Conservation (phyloP, 495 filamentous ascomycete species). For the Aspergillus bertholletiae region DNA sequence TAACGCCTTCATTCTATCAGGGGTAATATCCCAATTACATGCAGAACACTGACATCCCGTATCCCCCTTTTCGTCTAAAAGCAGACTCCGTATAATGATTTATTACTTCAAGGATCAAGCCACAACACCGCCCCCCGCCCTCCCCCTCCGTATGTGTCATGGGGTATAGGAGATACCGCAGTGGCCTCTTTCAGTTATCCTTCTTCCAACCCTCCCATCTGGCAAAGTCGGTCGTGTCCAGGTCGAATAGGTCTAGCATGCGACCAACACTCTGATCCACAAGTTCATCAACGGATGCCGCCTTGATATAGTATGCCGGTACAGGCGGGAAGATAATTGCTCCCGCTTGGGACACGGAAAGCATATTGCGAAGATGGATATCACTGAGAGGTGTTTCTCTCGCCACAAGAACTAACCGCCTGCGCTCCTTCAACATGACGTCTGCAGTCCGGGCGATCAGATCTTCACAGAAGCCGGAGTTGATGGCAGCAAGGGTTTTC, state of each 20-base stretch:
- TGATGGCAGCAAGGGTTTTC: constrained; percentile 36
- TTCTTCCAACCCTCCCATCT: constrained; percentile 41
- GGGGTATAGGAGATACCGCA: too few relatives aligned
- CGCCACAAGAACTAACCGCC: constrained; percentile 36
- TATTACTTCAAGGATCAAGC: too few relatives aligned
- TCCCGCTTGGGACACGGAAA: constrained; percentile 30
- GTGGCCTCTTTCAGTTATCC: neutral
- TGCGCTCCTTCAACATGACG: constrained; percentile 44
- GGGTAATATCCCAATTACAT: too few relatives aligned
- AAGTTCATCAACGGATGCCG: constrained; percentile 33
- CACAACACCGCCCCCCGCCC: neutral
- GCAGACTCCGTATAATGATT: too few relatives aligned
- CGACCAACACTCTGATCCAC: constrained; percentile 40
- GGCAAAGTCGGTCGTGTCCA: constrained; percentile 40
- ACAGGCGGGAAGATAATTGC: constrained; percentile 42
- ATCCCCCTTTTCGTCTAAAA: too few relatives aligned
- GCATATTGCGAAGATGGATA: constrained; percentile 46
- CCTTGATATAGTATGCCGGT: constrained; percentile 40
- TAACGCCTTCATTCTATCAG: too few relatives aligned
- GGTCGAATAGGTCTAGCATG: constrained; percentile 44
- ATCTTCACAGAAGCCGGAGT: constrained; percentile 35
- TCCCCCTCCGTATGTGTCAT: too few relatives aligned
- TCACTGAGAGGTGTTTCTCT: constrained; percentile 44
- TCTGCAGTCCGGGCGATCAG: constrained; percentile 45
- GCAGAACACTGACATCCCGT: too few relatives aligned